Conservation (phyloP, 73 alveolate species). For the Urostyla sp. region DNA sequence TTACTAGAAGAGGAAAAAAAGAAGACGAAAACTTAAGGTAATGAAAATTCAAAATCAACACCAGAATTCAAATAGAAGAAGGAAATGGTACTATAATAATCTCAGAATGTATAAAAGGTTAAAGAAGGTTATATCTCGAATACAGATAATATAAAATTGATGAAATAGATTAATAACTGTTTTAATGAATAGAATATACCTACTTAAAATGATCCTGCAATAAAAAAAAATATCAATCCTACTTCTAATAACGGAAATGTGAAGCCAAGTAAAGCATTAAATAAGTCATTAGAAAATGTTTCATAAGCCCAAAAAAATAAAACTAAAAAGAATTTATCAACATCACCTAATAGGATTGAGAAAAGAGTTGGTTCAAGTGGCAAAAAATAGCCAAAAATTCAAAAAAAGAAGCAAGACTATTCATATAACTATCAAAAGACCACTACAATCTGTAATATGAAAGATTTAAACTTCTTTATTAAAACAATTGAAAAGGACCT, state of each 20-base stretch:
- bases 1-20: conserved; percentile 43
- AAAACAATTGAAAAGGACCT: conserved; percentile 58
- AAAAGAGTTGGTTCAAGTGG: conserved; percentile 45
- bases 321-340: conserved; percentile 14
- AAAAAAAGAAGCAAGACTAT: background rate
- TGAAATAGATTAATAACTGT: conserved; percentile 54
- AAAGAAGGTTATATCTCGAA: conserved; percentile 11
- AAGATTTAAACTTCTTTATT: conserved; percentile 59
- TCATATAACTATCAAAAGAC: conserved; percentile 10
- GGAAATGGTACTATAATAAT: background rate
- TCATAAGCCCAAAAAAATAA: too few relatives aligned
- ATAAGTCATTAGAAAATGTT: conserved; percentile 47
- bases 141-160: conserved; percentile 33
- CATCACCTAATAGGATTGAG: conserved; percentile 31
- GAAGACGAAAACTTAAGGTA: conserved; percentile 7
- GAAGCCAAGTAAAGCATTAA: background rate
- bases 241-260: too few relatives aligned
- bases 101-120: background rate
- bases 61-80: conserved; percentile 49
- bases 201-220: too few relatives aligned
- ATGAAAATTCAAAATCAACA: conserved; percentile 1
- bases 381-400: conserved; percentile 9
- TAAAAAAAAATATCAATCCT: too few relatives aligned
- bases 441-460: conserved; percentile 35
- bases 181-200: too few relatives aligned